A percentile compares a stretch with the other conserved stretches of the same genome.
phyloP scores from a whole-genome alignment of 2,329 filamentous ascomycete species.

The Curvularia spicifera region DNA sequence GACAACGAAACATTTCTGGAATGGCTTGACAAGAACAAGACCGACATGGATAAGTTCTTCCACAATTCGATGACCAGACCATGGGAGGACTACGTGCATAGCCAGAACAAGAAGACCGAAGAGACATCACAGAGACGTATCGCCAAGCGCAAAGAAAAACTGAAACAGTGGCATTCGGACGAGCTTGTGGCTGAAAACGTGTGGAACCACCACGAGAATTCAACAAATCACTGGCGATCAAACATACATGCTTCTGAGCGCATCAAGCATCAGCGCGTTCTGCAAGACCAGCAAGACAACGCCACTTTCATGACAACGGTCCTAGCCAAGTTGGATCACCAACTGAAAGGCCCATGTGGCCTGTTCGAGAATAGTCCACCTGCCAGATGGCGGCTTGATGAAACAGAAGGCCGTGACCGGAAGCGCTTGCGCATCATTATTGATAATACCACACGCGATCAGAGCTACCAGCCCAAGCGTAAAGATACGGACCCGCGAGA shows the following conservation, averaged over 20 bases:
- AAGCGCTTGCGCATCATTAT: slow-evolving; percentile 90
- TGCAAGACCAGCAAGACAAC: slow-evolving; percentile 95
- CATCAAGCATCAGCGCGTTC: slow-evolving; percentile 83
- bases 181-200: slow-evolving; percentile 72
- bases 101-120: slow-evolving; percentile 80
- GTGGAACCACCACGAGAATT: slow-evolving; percentile 81
- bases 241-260: slow-evolving; percentile 94
- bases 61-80: slow-evolving; percentile 77
- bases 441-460: slow-evolving; percentile 69
- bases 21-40: slow-evolving; percentile 85
- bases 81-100: slow-evolving; percentile 86
- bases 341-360: slow-evolving; percentile 79
- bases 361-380: slow-evolving; percentile 72
- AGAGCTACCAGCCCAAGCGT: slow-evolving; percentile 84
- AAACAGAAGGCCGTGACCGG: slow-evolving; percentile 92
- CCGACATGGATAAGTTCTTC: slow-evolving; percentile 81
- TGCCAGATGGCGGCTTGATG: slow-evolving; percentile 88
- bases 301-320: slow-evolving; percentile 76
- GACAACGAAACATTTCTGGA: slow-evolving; percentile 86
- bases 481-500: slow-evolving; percentile 65
- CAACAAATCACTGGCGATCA: slow-evolving; percentile 89
- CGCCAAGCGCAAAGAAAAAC: slow-evolving; percentile 77
- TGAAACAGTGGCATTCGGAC: slow-evolving; percentile 80
- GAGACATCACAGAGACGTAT: slow-evolving; percentile 75
- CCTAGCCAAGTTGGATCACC: slow-evolving; percentile 78